Conservation (phyloP, 2,329 filamentous ascomycete species). For the Aspergillus pseudoglaucus region DNA sequence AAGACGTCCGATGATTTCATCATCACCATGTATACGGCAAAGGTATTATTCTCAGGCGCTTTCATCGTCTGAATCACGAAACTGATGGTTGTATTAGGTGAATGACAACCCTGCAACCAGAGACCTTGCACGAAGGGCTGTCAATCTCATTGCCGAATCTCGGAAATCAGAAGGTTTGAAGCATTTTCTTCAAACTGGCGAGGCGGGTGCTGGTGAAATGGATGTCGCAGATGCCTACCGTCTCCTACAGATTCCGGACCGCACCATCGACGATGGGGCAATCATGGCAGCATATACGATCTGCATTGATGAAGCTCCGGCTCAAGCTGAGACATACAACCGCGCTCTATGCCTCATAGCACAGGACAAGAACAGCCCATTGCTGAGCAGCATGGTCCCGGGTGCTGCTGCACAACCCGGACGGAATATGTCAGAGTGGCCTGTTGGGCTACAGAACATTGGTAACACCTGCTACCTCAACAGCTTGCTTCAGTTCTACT, state of each 20-base stretch:
- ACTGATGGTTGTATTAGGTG: slow-evolving; percentile 29
- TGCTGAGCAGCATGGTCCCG: slow-evolving; percentile 30
- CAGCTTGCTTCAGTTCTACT: slow-evolving; percentile 91
- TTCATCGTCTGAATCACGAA: neutral
- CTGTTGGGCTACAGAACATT: slow-evolving; percentile 85
- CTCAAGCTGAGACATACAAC: slow-evolving; percentile 40
- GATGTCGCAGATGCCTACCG: slow-evolving; percentile 49
- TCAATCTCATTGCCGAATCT: slow-evolving; percentile 53
- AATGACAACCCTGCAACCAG: slow-evolving; percentile 46
- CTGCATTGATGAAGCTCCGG: slow-evolving; percentile 40
- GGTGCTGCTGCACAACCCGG: slow-evolving; percentile 23
- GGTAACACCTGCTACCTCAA: slow-evolving; percentile 98
- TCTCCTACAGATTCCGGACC: slow-evolving; percentile 47
- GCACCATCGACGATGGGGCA: slow-evolving; percentile 45
- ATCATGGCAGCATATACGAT: slow-evolving; percentile 45
- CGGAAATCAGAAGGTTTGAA: slow-evolving; percentile 51
- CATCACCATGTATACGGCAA: slow-evolving; percentile 50
- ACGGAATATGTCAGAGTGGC: slow-evolving; percentile 49
- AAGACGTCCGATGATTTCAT: slow-evolving; percentile 52
- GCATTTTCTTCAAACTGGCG: slow-evolving; percentile 48
- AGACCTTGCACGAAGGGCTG: slow-evolving; percentile 49
- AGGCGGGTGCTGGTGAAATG: slow-evolving; percentile 47
- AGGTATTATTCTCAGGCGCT: slow-evolving; percentile 34
- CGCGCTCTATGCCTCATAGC: slow-evolving; percentile 45
- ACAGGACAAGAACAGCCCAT: slow-evolving; percentile 33